Evolutionary conservation across 2,329 filamentous ascomycete genomes (phyloP), one percentile per base, ranked within the genome.

Genomic region (Ophiostoma triangulosporum): DNA sequence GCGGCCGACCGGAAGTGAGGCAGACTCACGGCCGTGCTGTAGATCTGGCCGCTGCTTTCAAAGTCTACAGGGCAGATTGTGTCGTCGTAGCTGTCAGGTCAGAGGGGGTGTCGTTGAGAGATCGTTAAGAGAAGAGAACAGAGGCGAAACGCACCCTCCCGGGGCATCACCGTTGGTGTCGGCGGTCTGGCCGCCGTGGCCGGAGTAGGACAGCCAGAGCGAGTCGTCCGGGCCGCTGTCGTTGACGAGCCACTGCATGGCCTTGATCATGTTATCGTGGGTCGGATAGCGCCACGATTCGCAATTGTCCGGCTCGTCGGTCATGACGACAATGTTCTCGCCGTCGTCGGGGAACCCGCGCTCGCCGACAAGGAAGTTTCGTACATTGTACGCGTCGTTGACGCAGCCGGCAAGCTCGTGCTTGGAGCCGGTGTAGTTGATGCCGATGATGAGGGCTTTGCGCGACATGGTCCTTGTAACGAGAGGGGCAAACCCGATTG

Each of bases 401-500:
- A 66, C 78, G 63, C 78, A 81, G 29, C 78, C 78, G 55, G 73
- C 68, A 43, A 81, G 70, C 66, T 80, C 73, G 48, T 76, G 75
- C 36, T 71, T 64, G 61, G 77, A 74, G 53, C 74, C 72, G 57
- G 76, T 75, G 65, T 81, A 81, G 67, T 81, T 81, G 68, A 81
- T 80, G 50, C 78, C 78, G 49, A 66, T 66, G 51, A 68, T 57
- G 50, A 67, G 61, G 32, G 65, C 64, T 52, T 67, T 66, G 6
- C 8, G 31, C 12, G 31, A 12, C 48, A 50, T 50, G 12, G 6
- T 46, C n/a, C n/a, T n/a, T n/a, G n/a, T n/a, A n/a, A n/a, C n/a
- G n/a, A n/a, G n/a, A n/a, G n/a, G n/a, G n/a, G n/a, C n/a, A n/a
- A n/a, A n/a, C n/a, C n/a, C n/a, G n/a, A n/a, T n/a, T n/a, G n/a